A percentile compares a stretch with the other conserved stretches of the same genome.
phyloP scores from a whole-genome alignment of 495 filamentous ascomycete genomes.

The Lophiotrema nucula region DNA sequence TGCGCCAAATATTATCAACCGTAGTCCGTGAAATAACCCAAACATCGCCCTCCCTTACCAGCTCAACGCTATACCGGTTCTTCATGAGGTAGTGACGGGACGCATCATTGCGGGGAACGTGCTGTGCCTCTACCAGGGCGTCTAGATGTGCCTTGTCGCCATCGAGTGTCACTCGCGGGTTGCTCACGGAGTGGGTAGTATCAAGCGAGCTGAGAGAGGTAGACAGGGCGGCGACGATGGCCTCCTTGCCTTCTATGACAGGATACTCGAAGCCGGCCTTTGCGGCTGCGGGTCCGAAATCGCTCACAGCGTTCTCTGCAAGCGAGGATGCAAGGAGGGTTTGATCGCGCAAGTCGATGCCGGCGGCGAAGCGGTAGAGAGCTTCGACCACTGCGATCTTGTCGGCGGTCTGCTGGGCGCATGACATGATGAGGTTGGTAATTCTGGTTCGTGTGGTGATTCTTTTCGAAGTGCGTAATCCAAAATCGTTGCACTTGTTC shows the following conservation, averaged over 20 bases:
- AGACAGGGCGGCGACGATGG: neutral
- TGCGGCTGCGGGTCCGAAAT: neutral
- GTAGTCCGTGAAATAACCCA: neutral
- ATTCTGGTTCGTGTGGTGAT: neutral
- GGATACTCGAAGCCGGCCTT: neutral
- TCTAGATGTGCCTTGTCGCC: neutral
- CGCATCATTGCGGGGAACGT: neutral
- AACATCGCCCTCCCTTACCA: neutral
- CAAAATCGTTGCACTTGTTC: neutral
- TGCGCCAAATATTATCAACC: neutral
- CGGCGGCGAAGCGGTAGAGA: neutral
- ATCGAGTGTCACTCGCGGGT: neutral
- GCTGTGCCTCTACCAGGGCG: neutral
- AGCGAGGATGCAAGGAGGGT: neutral
- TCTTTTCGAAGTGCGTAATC: neutral
- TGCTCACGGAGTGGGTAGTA: neutral
- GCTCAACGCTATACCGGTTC: neutral
- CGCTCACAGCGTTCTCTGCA: neutral
- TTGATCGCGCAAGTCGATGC: neutral
- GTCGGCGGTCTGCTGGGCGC: neutral
- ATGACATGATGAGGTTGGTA: neutral
- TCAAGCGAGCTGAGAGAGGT: neutral
- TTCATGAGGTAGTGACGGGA: neutral
- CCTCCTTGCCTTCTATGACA: neutral
- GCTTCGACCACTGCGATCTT: neutral